Evolutionary conservation across 2,329 filamentous ascomycete species (phyloP), one percentile per base, ranked within the genome.

Genomic region (Aspergillus aculeatinus): DNA sequence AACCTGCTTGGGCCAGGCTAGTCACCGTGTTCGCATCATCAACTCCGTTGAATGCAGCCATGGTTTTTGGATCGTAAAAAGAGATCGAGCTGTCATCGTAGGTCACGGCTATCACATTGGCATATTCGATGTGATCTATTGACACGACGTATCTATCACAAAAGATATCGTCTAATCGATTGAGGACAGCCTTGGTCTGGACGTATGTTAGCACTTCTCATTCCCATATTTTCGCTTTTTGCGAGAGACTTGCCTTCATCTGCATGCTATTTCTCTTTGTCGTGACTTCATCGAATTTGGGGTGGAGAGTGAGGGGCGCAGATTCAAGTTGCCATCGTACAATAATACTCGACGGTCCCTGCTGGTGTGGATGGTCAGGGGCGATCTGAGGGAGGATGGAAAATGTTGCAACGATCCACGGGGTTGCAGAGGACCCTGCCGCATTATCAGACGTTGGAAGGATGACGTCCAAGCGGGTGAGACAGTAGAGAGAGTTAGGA

Each of bases 41-140:
- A 58, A 89, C 84, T 5, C 84, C 83, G 63, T 85, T 87, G 0
- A 93, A 79, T 56, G 88, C 82, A 4, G 86, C 82, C 83, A 96
- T 89, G 0, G 86, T 90, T 51, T 84, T 82, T 11, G 92, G 85
- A 69, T 96, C 90, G 58, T 91, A 86, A 74, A 94, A 91, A 66
- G 95, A 88, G 3, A 96, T 81, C 0, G 87, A 89, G 11, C 93
- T 91, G 71, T 96, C 92, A 62, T 90, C 90, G 67, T 91, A 91
- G 27, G 84, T 83, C 60, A 96, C 81, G 31, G 89, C 87, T 2
- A 96, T 64, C 2, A 89, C 82, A 60, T 87, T 91, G 52, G 90
- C 89, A 61, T 89, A 86, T 67, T 89, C 89, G 19, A 90, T 81
- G 2, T 86, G 79, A 51, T 89, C 84, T 31, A 95, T 79, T 0